These are phyloP conservation scores for Russula earlei DNA, from an alignment of 768 basidiomycete species.

Conservation along the genomic window DNA sequence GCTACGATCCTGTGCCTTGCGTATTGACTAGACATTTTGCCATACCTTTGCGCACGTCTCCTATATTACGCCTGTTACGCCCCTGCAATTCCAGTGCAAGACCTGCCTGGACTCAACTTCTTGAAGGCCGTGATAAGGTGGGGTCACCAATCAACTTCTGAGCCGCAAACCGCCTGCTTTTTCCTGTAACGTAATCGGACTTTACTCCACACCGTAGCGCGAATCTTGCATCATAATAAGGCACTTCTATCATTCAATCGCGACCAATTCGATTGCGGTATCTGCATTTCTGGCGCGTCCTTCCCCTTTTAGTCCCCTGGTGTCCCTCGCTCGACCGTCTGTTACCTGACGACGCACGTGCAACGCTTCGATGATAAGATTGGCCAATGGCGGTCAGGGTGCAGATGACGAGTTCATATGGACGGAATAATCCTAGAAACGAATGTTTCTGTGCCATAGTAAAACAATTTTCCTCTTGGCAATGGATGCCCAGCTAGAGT, in stretches of 20 bases:
- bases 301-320: background rate
- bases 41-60: background rate
- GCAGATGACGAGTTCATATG: background rate
- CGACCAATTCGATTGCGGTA: background rate
- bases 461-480: slow-evolving; percentile 2
- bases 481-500: background rate
- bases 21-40: background rate
- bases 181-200: slow-evolving; percentile 4
- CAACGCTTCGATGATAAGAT: background rate
- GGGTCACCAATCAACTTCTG: background rate
- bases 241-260: slow-evolving; percentile 2
- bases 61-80: background rate
- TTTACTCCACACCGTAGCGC: background rate
- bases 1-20: background rate
- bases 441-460: background rate
- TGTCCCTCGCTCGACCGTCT: no score
- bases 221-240: slow-evolving; percentile 11
- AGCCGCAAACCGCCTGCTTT: background rate
- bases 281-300: background rate
- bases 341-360: background rate
- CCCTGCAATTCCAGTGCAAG: background rate
- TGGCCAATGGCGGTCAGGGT: background rate
- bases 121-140: background rate
- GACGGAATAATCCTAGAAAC: background rate
- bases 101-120: background rate